These are phyloP conservation scores for Rossbeevera mucosa DNA, from an alignment of 768 basidiomycete genomes.

Conservation along the genomic window DNA sequence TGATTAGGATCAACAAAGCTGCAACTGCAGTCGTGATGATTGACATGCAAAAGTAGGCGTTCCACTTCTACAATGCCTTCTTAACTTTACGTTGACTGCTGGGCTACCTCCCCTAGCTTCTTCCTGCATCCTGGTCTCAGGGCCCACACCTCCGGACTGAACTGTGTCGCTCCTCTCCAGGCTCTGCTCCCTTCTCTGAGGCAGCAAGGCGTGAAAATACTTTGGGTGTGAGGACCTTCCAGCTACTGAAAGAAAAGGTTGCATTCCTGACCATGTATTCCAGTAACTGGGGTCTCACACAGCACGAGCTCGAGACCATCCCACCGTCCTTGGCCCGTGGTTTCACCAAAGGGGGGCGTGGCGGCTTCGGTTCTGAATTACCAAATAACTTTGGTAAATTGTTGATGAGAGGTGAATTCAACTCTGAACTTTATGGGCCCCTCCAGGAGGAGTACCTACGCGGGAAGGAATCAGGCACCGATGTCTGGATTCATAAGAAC, in stretches of 20 bases:
- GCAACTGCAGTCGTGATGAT: constrained; percentile 57
- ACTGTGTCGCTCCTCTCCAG: constrained; percentile 53
- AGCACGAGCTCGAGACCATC: constrained; percentile 55
- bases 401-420: constrained; percentile 53
- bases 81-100: constrained; percentile 7
- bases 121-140: constrained; percentile 61
- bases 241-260: background rate
- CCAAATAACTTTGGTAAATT: constrained; percentile 51
- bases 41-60: constrained; percentile 70
- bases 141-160: constrained; percentile 50
- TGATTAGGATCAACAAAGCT: constrained; percentile 46
- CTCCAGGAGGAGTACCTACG: constrained; percentile 51
- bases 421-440: constrained; percentile 60
- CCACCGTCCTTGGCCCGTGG: constrained; percentile 56
- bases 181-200: constrained; percentile 46
- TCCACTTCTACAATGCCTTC: background rate
- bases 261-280: background rate
- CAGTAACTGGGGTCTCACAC: constrained; percentile 72
- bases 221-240: constrained; percentile 54
- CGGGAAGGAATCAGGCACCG: constrained; percentile 51
- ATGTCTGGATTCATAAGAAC: constrained; percentile 73
- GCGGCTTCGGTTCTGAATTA: constrained; percentile 53
- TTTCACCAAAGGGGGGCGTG: constrained; percentile 44
- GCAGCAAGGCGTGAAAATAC: constrained; percentile 47
- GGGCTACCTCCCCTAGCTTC: constrained; percentile 37